Conservation (phyloP, 2,329 filamentous ascomycete species). For the Elsinoe perseae region DNA sequence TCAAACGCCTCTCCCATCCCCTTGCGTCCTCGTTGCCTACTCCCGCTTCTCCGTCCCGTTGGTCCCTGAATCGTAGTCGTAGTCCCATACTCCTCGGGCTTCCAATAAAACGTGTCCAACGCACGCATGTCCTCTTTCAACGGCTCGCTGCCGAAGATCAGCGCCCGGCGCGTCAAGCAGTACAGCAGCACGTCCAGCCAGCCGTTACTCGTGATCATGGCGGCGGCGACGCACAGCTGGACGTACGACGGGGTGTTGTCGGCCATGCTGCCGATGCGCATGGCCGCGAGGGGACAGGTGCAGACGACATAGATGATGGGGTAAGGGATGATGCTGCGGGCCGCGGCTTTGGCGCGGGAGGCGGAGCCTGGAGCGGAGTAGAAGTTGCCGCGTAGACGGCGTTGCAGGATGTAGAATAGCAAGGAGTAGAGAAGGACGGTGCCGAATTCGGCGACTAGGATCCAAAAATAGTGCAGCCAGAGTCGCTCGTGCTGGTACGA, state of each 20-base stretch:
- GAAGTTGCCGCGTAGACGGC: conserved; percentile 30
- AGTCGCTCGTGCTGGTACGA: conserved; percentile 48
- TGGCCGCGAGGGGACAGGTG: conserved; percentile 56
- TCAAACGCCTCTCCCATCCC: neutral
- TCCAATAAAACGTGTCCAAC: conserved; percentile 23
- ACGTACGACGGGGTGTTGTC: conserved; percentile 33
- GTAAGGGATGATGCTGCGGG: conserved; percentile 55
- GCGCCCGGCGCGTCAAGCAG: conserved; percentile 46
- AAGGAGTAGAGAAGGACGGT: conserved; percentile 42
- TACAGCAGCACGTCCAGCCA: conserved; percentile 52
- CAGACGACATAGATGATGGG: conserved; percentile 60
- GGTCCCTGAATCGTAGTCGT: conserved; percentile 22
- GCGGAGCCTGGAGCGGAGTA: conserved; percentile 32
- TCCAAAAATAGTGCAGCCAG: conserved; percentile 57
- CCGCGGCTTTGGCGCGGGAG: conserved; percentile 32
- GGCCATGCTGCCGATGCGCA: conserved; percentile 55
- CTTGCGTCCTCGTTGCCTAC: neutral
- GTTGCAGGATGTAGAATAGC: conserved; percentile 35
- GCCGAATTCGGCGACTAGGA: conserved; percentile 48
- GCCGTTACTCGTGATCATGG: conserved; percentile 51
- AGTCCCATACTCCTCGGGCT: conserved; percentile 23
- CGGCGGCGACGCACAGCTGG: conserved; percentile 44
- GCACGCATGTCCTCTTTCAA: conserved; percentile 25
- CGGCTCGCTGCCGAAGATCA: conserved; percentile 45
- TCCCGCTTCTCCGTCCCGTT: neutral